phyloP scores from a whole-genome alignment of 805 yeast genomes.

The Saturnispora hagleri region DNA sequence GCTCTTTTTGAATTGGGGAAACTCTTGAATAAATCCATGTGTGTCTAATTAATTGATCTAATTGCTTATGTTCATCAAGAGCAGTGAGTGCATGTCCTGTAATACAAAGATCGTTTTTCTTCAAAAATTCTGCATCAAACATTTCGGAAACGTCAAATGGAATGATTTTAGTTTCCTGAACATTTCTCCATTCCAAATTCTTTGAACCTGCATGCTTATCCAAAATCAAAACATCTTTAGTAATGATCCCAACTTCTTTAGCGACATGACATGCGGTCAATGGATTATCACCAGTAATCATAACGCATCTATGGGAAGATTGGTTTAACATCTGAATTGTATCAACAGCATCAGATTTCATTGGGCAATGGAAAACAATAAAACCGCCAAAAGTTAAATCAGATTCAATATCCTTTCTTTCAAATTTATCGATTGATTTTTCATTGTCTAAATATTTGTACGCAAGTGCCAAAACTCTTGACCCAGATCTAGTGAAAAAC shows the following conservation, averaged over 20 bases:
- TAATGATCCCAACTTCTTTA: slow-evolving; percentile 79
- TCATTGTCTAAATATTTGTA: slow-evolving; percentile 55
- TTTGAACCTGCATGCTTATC: slow-evolving; percentile 53
- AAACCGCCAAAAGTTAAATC: slow-evolving; percentile 80
- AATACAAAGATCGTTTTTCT: slow-evolving; percentile 73
- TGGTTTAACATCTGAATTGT: slow-evolving; percentile 88
- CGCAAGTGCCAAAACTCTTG: slow-evolving; percentile 93
- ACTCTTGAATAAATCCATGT: slow-evolving; percentile 98
- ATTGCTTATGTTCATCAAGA: slow-evolving; percentile 57
- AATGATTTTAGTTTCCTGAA: slow-evolving; percentile 61
- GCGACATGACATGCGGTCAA: slow-evolving; percentile 98
- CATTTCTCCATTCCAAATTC: slow-evolving; percentile 75
- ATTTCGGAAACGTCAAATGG: slow-evolving; percentile 56
- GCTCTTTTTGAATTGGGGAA: slow-evolving; percentile 93
- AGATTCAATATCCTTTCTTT: slow-evolving; percentile 70
- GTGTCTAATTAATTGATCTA: slow-evolving; percentile 67
- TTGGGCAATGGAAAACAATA: slow-evolving; percentile 93
- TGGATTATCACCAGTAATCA: slow-evolving; percentile 99
- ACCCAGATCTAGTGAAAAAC: slow-evolving; percentile 88
- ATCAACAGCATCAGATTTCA: slow-evolving; percentile 86
- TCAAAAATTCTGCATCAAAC: slow-evolving; percentile 48
- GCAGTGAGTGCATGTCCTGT: slow-evolving; percentile 83
- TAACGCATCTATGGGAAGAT: slow-evolving; percentile 88
- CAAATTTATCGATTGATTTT: slow-evolving; percentile 45
- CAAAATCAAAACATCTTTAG: slow-evolving; percentile 73